Evolutionary conservation across 192 early-diverging fungal species (phyloP).

Genomic region (Backusella tuberculispora): DNA sequence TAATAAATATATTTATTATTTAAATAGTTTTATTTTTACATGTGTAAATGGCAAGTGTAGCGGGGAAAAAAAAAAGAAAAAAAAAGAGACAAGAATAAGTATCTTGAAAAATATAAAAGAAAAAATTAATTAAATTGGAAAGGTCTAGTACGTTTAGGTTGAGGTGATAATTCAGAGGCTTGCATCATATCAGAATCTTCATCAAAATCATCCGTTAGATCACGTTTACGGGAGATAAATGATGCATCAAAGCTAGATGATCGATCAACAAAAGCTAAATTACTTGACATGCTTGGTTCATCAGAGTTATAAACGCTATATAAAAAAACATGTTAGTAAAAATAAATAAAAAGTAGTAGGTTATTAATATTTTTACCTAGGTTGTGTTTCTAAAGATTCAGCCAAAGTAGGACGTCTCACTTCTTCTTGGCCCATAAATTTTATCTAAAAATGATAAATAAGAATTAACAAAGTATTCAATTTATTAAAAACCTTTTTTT

Average conservation of each 20-base stretch:
- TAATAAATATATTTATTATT: too few relatives aligned
- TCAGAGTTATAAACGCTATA: conserved; percentile 3
- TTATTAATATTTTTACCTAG: neutral
- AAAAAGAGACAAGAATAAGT: neutral
- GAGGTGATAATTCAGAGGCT: neutral
- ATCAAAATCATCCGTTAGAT: neutral
- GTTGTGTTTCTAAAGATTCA: neutral
- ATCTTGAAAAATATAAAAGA: neutral
- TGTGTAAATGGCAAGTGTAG: too few relatives aligned
- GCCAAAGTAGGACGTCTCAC: neutral
- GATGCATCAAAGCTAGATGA: neutral
- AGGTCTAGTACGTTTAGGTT: conserved; percentile 7
- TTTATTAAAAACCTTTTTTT: too few relatives aligned
- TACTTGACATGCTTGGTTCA: conserved; percentile 18
- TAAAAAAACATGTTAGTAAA: neutral
- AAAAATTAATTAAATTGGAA: neutral
- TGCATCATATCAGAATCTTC: conserved; percentile 10
- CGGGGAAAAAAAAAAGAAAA: too few relatives aligned
- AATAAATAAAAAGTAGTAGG: neutral
- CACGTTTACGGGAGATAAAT: neutral
- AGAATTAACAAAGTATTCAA: too few relatives aligned
- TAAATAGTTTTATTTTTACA: too few relatives aligned
- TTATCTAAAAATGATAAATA: neutral
- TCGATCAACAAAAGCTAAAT: conserved; percentile 23
- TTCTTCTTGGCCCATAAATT: conserved; percentile 1